Percentiles rank a stretch among this genome's conserved stretches.
Evolutionary conservation across 2,329 filamentous ascomycete genomes (phyloP).

Genomic region (Emmonsia crescens): DNA sequence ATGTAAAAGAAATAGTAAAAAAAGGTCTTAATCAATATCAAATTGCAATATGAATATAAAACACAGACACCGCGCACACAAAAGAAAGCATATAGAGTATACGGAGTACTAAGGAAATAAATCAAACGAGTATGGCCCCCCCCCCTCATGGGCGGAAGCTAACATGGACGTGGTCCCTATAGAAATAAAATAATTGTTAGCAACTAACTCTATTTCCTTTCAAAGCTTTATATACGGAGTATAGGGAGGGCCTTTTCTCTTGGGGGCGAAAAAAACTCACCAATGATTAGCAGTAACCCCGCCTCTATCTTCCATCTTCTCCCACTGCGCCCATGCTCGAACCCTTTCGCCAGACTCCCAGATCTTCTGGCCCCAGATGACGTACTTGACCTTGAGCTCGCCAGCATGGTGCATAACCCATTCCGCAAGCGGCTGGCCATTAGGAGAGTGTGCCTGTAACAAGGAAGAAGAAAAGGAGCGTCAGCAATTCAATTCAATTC

Average conservation of each 20-base stretch:
- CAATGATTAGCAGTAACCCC: neutral
- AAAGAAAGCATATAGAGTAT: no score
- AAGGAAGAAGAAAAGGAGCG: neutral
- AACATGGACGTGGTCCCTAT: slow-evolving; percentile 1
- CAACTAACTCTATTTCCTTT: no score
- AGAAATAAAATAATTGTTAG: neutral
- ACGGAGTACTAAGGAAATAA: neutral
- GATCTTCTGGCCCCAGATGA: neutral
- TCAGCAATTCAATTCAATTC: no score
- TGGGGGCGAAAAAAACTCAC: neutral
- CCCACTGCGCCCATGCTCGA: neutral
- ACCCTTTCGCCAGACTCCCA: neutral
- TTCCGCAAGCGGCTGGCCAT: neutral
- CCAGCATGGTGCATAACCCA: neutral
- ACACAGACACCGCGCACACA: no score
- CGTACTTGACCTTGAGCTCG: neutral
- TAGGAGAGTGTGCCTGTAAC: neutral
- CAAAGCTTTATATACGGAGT: no score
- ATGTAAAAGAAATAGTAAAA: no score
- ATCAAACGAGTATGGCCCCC: neutral
- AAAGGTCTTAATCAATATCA: no score
- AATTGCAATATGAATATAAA: no score
- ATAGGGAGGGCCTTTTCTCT: neutral
- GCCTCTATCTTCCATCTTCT: neutral
- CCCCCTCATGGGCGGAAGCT: neutral